A percentile compares a stretch with the other conserved stretches of the same genome.
Conservation (phyloP, 1,139 yeast genomes). For the Meyerozyma carpophila region DNA sequence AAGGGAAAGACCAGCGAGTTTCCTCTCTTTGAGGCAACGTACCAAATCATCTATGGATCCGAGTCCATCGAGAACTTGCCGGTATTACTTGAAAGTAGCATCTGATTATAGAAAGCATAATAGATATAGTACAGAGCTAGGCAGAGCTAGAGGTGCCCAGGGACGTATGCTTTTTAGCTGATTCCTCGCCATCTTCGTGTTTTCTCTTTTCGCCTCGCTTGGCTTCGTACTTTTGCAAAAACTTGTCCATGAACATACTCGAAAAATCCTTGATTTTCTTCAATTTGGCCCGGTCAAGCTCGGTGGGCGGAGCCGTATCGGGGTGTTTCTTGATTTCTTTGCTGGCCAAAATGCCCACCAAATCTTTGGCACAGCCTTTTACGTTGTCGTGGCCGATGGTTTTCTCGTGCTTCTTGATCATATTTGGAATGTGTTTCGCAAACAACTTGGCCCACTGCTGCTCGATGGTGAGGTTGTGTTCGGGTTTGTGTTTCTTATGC, state of each 20-base stretch:
- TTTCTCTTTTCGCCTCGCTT: constrained; percentile 27
- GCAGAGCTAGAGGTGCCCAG: no score
- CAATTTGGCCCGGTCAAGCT: constrained; percentile 57
- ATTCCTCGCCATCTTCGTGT: constrained; percentile 5
- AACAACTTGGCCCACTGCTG: constrained; percentile 56
- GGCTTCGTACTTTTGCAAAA: constrained; percentile 46
- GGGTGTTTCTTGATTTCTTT: constrained; percentile 57
- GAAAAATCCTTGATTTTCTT: constrained; percentile 65
- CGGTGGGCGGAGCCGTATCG: constrained; percentile 43
- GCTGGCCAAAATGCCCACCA: constrained; percentile 54
- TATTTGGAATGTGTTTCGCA: constrained; percentile 77
- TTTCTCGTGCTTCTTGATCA: constrained; percentile 59
- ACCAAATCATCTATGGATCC: constrained; percentile 39
- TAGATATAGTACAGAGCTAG: background rate
- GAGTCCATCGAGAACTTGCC: constrained; percentile 42
- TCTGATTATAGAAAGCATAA: background rate
- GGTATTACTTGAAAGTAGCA: constrained; percentile 22
- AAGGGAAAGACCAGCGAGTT: constrained; percentile 29
- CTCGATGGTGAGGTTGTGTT: constrained; percentile 15
- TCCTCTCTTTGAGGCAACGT: constrained; percentile 46
- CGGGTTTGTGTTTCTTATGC: background rate
- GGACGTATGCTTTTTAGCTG: no score
- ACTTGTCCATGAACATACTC: constrained; percentile 69
- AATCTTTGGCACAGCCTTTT: constrained; percentile 76
- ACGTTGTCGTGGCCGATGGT: constrained; percentile 68